Evolutionary conservation across 257 asterid genomes (phyloP).

Genomic region (Jacaranda mimosifolia): DNA sequence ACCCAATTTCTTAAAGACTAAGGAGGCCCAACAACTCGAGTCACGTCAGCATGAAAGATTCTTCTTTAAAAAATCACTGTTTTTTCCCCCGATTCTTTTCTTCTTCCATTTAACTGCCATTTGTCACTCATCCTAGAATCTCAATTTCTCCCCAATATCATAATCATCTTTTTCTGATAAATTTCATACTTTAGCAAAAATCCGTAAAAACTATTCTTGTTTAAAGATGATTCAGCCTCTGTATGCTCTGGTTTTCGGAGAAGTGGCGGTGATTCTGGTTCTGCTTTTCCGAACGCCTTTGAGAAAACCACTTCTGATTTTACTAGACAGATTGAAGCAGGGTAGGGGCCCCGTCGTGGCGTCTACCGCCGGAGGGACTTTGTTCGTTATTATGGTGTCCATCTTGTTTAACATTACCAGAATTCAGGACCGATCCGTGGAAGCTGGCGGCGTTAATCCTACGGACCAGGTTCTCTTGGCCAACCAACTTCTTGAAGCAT

Average conservation of each 20-base stretch:
- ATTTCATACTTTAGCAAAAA: background rate
- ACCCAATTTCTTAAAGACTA: background rate
- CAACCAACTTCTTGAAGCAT: constrained; percentile 69
- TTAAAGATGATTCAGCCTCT: constrained; percentile 75
- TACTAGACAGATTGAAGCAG: constrained; percentile 70
- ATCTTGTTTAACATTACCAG: constrained; percentile 51
- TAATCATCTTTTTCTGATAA: background rate
- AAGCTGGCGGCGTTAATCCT: constrained; percentile 58
- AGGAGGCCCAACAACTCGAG: background rate
- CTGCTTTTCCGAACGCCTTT: constrained; percentile 79
- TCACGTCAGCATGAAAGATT: background rate
- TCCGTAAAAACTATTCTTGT: background rate
- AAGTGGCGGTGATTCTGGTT: constrained; percentile 58
- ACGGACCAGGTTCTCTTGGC: constrained; percentile 83
- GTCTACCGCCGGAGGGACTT: constrained; percentile 73
- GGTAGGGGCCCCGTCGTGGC: constrained; percentile 80
- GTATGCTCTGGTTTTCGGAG: constrained; percentile 62
- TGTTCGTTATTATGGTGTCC: constrained; percentile 61
- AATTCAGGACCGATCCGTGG: constrained; percentile 54
- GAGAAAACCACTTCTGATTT: constrained; percentile 58
- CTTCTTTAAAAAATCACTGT: too few species aligned
- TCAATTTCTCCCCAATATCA: background rate
- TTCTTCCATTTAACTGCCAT: constrained; percentile 29
- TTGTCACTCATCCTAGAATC: constrained; percentile 20
- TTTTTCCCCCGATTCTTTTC: constrained; percentile 33